These are phyloP conservation scores for Mycena latifolia DNA, from an alignment of 768 basidiomycete genomes.

Conservation along the genomic window DNA sequence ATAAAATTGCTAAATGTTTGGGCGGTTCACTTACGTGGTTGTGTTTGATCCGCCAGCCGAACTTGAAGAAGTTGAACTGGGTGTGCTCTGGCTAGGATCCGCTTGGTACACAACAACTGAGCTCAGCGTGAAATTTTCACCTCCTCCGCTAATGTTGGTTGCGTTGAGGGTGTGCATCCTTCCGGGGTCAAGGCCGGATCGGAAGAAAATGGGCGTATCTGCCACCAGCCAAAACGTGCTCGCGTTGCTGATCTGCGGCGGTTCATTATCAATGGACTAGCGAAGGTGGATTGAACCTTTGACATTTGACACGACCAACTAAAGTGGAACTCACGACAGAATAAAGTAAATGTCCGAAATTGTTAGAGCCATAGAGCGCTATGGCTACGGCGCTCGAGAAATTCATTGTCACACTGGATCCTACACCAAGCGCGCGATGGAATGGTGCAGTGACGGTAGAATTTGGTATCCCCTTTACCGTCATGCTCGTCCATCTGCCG, in stretches of 20 bases:
- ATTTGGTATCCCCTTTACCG: slow-evolving; percentile 21
- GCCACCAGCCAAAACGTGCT: slow-evolving; percentile 26
- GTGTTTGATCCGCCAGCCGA: too few relatives aligned
- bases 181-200: slow-evolving; percentile 20
- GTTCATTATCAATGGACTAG: slow-evolving; percentile 19
- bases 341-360: slow-evolving; percentile 19
- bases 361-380: slow-evolving; percentile 20
- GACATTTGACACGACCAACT: neutral
- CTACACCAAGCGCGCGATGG: slow-evolving; percentile 13
- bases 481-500: slow-evolving; percentile 13
- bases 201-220: slow-evolving; percentile 17
- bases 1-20: neutral
- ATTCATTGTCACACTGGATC: slow-evolving; percentile 17
- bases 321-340: slow-evolving; percentile 20
- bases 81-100: neutral
- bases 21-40: neutral
- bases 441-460: slow-evolving; percentile 20
- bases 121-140: slow-evolving; percentile 13
- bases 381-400: slow-evolving; percentile 17
- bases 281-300: neutral
- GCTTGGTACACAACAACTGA: slow-evolving; percentile 11
- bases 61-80: neutral
- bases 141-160: slow-evolving; percentile 14
- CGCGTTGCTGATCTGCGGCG: slow-evolving; percentile 16
- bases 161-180: slow-evolving; percentile 16